A percentile compares a stretch with the other conserved stretches of the same genome.
These are phyloP conservation scores for Brettanomyces anomalus DNA, from an alignment of 805 yeast species.

Conservation along the genomic window DNA sequence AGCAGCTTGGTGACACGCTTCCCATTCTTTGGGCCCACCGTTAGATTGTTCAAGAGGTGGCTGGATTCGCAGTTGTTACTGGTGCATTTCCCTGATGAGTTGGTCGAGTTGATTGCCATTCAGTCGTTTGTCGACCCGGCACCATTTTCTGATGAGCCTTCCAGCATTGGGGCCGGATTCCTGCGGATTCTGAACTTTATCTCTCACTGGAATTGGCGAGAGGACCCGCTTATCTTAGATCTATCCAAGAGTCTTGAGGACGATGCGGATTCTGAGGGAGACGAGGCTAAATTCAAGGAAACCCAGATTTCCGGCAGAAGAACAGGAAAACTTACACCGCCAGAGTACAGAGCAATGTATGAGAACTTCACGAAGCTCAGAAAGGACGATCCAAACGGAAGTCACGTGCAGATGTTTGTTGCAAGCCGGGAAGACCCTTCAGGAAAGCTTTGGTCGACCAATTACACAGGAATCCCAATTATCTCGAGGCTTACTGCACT, in stretches of 20 bases:
- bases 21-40: slow-evolving; percentile 70
- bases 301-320: slow-evolving; percentile 23
- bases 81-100: slow-evolving; percentile 65
- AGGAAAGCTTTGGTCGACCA: slow-evolving; percentile 64
- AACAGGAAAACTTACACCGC: slow-evolving; percentile 53
- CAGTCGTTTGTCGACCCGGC: slow-evolving; percentile 81
- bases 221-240: slow-evolving; percentile 75
- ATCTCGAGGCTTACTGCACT: slow-evolving; percentile 84
- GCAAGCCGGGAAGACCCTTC: slow-evolving; percentile 80
- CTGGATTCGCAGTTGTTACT: slow-evolving; percentile 71
- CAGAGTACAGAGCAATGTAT: slow-evolving; percentile 52
- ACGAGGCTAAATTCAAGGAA: slow-evolving; percentile 1
- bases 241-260: slow-evolving; percentile 41
- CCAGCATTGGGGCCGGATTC: slow-evolving; percentile 74
- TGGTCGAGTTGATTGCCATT: slow-evolving; percentile 73
- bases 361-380: slow-evolving; percentile 61
- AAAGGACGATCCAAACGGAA: slow-evolving; percentile 71
- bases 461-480: slow-evolving; percentile 49
- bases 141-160: slow-evolving; percentile 68
- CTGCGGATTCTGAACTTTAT: slow-evolving; percentile 62
- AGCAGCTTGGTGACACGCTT: slow-evolving; percentile 61
- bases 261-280: slow-evolving; percentile 3
- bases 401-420: slow-evolving; percentile 71
- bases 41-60: slow-evolving; percentile 84
- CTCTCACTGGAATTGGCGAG: slow-evolving; percentile 91